phyloP scores from a whole-genome alignment of 1,284 basidiomycete genomes.

The Ganoderma lingzhi region DNA sequence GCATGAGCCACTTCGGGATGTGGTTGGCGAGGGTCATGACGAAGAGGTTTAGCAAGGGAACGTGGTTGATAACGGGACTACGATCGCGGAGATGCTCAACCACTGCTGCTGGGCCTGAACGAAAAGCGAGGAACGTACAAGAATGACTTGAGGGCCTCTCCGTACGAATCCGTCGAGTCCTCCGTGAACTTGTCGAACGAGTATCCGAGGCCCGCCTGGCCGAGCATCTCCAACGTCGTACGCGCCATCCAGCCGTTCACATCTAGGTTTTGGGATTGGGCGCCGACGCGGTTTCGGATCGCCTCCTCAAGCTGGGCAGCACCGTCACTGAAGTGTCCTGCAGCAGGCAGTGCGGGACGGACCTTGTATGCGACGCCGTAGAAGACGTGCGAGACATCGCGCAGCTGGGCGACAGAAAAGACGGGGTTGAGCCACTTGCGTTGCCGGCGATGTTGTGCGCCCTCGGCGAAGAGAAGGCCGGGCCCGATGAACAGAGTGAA shows the following conservation, averaged over 20 bases:
- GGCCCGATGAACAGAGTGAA: constrained; percentile 23
- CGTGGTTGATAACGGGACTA: background rate
- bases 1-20: constrained; percentile 8
- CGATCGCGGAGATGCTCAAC: background rate
- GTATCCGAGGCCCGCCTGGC: constrained; percentile 46
- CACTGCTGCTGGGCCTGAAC: background rate
- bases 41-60: background rate
- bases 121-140: constrained; percentile 29
- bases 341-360: background rate
- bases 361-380: constrained; percentile 24
- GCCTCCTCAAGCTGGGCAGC: background rate
- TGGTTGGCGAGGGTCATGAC: background rate
- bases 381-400: constrained; percentile 25
- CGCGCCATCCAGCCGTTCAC: constrained; percentile 44
- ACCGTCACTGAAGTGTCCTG: constrained; percentile 3
- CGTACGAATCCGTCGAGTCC: constrained; percentile 35
- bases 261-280: constrained; percentile 35
- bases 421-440: constrained; percentile 30
- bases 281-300: background rate
- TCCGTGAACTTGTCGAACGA: constrained; percentile 44
- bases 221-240: constrained; percentile 47
- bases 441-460: constrained; percentile 25
- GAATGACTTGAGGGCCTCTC: constrained; percentile 41
- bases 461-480: constrained; percentile 19
- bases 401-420: constrained; percentile 27